Evolutionary conservation across 139 green algal genomes (phyloP).

Genomic region (Deuterostichococcus epilithicus): DNA sequence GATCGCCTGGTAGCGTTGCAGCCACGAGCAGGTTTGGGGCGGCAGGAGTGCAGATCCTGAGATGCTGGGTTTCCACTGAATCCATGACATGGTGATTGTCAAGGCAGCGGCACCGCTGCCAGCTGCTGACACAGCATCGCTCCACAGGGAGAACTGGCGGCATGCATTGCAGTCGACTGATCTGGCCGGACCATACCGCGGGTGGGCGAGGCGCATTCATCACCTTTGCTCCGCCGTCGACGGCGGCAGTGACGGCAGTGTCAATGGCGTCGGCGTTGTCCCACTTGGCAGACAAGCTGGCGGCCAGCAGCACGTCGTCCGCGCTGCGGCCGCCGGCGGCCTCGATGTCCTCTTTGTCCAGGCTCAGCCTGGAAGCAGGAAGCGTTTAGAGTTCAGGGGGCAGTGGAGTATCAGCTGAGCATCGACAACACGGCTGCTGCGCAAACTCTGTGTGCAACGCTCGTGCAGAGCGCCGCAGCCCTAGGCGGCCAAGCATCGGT

Average conservation of each 20-base stretch:
- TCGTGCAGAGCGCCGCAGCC: too few species aligned
- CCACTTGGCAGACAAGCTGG: constrained; percentile 34
- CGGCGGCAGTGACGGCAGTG: constrained; percentile 12
- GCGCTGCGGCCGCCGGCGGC: constrained; percentile 5
- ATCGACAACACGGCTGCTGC: too few species aligned
- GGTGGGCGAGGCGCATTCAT: too few species aligned
- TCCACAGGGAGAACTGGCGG: not conserved
- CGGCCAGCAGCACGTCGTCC: constrained; percentile 27
- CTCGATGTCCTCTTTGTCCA: constrained; percentile 32
- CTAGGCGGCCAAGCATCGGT: too few species aligned
- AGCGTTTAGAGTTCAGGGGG: not conserved
- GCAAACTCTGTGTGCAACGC: too few species aligned
- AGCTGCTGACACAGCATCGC: too few species aligned
- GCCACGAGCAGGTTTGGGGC: not conserved
- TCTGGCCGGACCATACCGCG: too few species aligned
- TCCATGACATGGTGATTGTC: too few species aligned
- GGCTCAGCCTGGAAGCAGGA: constrained; percentile 5
- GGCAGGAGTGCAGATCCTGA: not conserved
- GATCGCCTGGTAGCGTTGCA: constrained; percentile 9
- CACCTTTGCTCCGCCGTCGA: constrained; percentile 14
- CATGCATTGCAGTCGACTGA: too few species aligned
- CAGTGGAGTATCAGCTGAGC: not conserved
- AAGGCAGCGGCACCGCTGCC: too few species aligned
- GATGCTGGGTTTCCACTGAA: too few species aligned
- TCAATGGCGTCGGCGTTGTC: constrained; percentile 37